Evolutionary conservation across 2,329 filamentous ascomycete species (phyloP).

Genomic region (Penicillium sp.): DNA sequence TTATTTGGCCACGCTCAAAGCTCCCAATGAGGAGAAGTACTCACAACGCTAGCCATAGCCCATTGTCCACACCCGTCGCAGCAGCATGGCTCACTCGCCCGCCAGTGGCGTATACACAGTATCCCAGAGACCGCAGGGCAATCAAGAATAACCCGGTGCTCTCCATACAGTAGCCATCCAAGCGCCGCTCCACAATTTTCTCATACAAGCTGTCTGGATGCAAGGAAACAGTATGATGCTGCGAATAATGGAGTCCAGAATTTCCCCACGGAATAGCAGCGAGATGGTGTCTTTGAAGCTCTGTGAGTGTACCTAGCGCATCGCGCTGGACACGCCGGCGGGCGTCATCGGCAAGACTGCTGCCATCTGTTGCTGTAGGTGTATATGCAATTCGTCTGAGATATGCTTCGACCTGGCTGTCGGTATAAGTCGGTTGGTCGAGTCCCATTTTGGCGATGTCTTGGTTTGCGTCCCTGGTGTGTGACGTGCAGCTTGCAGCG

Average conservation of each 20-base stretch:
- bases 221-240: slow-evolving; percentile 53
- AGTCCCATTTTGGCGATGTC: slow-evolving; percentile 15
- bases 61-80: slow-evolving; percentile 40
- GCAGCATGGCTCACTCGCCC: slow-evolving; percentile 50
- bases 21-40: slow-evolving; percentile 12
- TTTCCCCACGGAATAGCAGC: slow-evolving; percentile 61
- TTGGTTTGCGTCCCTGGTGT: not conserved
- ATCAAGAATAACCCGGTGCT: slow-evolving; percentile 59
- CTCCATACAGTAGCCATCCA: slow-evolving; percentile 66
- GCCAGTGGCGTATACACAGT: slow-evolving; percentile 58
- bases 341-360: slow-evolving; percentile 32
- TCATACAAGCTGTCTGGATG: slow-evolving; percentile 55
- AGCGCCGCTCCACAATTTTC: slow-evolving; percentile 55
- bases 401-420: slow-evolving; percentile 43
- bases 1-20: not conserved
- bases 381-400: slow-evolving; percentile 38
- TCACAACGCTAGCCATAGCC: slow-evolving; percentile 55
- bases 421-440: slow-evolving; percentile 36
- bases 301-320: slow-evolving; percentile 37
- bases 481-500: not conserved
- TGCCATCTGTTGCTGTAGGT: slow-evolving; percentile 13
- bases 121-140: slow-evolving; percentile 58
- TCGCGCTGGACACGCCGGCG: slow-evolving; percentile 34
- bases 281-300: slow-evolving; percentile 51
- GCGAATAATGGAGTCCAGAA: slow-evolving; percentile 58